Percentiles rank a stretch among this genome's conserved stretches.
Evolutionary conservation across 495 filamentous ascomycete genomes (phyloP).

Genomic region (Talaromyces ruber): DNA sequence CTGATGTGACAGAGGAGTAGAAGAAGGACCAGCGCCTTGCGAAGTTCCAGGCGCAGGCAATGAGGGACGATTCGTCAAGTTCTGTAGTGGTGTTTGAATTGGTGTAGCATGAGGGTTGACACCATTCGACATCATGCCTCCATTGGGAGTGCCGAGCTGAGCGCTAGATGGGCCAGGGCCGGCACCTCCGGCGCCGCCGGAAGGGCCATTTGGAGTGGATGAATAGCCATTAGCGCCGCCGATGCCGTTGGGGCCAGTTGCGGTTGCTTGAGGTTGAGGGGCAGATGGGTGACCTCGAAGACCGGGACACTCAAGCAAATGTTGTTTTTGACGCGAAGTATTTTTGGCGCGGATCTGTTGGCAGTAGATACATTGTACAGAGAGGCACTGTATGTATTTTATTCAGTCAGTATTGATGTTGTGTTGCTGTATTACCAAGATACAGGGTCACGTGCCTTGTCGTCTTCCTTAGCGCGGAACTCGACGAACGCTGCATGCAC

Average conservation of each 20-base stretch:
- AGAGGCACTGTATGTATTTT: conserved; percentile 37
- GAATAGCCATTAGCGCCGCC: conserved; percentile 36
- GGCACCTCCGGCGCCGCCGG: conserved; percentile 24
- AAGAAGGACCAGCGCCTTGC: conserved; percentile 19
- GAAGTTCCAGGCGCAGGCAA: conserved; percentile 30
- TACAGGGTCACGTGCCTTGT: conserved; percentile 45
- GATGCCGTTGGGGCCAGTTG: conserved; percentile 34
- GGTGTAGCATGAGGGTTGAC: conserved; percentile 37
- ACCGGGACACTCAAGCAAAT: conserved; percentile 46
- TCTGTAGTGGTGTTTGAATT: conserved; percentile 35
- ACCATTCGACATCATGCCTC: conserved; percentile 35
- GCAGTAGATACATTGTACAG: conserved; percentile 52
- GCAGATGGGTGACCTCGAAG: conserved; percentile 37
- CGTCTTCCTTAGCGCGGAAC: conserved; percentile 53
- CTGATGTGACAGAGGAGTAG: conserved; percentile 18
- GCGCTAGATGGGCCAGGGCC: conserved; percentile 21
- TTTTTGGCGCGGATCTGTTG: conserved; percentile 51
- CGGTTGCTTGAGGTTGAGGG: conserved; percentile 32
- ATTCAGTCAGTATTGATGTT: conserved; percentile 1
- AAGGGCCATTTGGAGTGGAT: conserved; percentile 34
- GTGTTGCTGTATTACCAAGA: conserved; percentile 26
- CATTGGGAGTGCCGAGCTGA: conserved; percentile 30
- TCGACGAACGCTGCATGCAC: conserved; percentile 51
- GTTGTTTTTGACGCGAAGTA: conserved; percentile 48
- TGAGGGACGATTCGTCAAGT: conserved; percentile 26